phyloP scores from a whole-genome alignment of 306 rosid genomes.

The Vigna radiata region DNA sequence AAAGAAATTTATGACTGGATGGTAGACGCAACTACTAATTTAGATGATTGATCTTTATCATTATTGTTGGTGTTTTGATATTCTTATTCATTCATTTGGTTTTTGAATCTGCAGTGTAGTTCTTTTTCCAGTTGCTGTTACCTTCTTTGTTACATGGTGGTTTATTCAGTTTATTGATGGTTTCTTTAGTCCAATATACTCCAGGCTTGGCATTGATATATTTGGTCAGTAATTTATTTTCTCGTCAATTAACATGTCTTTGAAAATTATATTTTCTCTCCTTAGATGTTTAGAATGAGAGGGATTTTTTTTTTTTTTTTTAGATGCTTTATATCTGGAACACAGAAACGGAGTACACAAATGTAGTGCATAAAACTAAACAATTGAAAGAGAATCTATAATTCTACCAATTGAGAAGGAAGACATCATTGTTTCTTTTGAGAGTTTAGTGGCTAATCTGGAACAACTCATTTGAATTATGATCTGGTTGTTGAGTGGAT shows the following conservation, averaged over 20 bases:
- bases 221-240: slow-evolving; percentile 69
- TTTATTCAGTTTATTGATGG: slow-evolving; percentile 92
- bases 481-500: slow-evolving; percentile 6
- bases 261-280: background rate
- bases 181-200: slow-evolving; percentile 88
- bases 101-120: slow-evolving; percentile 77
- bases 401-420: slow-evolving; percentile 22
- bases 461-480: slow-evolving; percentile 16
- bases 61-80: slow-evolving; percentile 39
- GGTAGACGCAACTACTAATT: slow-evolving; percentile 55
- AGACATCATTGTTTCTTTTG: slow-evolving; percentile 22
- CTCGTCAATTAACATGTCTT: slow-evolving; percentile 12
- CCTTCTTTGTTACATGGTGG: slow-evolving; percentile 94
- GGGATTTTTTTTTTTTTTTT: slow-evolving; percentile 24
- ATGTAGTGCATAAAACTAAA: background rate
- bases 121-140: slow-evolving; percentile 91
- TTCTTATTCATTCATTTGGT: slow-evolving; percentile 32
- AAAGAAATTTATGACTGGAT: slow-evolving; percentile 97
- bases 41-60: slow-evolving; percentile 9
- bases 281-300: background rate
- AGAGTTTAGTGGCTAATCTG: slow-evolving; percentile 31
- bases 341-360: background rate
- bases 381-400: background rate
- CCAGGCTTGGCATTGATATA: slow-evolving; percentile 81
- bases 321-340: slow-evolving; percentile 11